Evolutionary conservation across 495 filamentous ascomycete genomes (phyloP).

Genomic region (Hyaloscypha bicolor): DNA sequence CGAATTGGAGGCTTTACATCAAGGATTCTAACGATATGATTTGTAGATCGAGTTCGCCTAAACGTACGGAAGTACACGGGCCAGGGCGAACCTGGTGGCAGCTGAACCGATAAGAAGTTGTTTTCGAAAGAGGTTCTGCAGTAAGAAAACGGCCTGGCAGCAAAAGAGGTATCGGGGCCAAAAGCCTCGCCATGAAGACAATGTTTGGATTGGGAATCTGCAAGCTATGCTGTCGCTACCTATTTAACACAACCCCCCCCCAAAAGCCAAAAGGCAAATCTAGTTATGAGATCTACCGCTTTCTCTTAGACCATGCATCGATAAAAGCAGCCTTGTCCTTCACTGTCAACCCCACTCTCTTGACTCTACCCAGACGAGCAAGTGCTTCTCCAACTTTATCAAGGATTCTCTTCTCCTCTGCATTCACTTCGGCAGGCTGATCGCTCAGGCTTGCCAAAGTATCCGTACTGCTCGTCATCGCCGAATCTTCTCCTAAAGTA

Average conservation of each 20-base stretch:
- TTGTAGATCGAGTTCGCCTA: too few relatives aligned
- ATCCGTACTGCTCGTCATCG: constrained; percentile 37
- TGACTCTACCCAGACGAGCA: constrained; percentile 87
- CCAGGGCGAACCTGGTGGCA: too few relatives aligned
- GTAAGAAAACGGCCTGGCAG: not conserved
- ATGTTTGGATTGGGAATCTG: constrained; percentile 12
- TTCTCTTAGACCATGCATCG: constrained; percentile 58
- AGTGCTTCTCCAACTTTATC: constrained; percentile 82
- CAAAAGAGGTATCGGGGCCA: not conserved
- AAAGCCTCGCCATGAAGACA: not conserved
- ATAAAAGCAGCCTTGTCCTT: constrained; percentile 84
- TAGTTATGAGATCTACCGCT: constrained; percentile 27
- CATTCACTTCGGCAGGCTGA: constrained; percentile 43
- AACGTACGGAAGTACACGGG: too few relatives aligned
- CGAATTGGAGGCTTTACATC: too few relatives aligned
- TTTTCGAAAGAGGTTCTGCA: not conserved
- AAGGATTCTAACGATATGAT: too few relatives aligned
- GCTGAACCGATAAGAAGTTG: too few relatives aligned
- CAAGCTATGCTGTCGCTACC: constrained; percentile 12
- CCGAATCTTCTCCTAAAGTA: constrained; percentile 41
- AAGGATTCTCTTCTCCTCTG: constrained; percentile 62
- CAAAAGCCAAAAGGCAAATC: not conserved
- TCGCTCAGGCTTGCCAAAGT: constrained; percentile 40
- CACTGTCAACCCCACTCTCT: constrained; percentile 82
- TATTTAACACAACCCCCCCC: not conserved